phyloP scores from a whole-genome alignment of 208 protist genomes.

The Trypanosoma cruzi region DNA sequence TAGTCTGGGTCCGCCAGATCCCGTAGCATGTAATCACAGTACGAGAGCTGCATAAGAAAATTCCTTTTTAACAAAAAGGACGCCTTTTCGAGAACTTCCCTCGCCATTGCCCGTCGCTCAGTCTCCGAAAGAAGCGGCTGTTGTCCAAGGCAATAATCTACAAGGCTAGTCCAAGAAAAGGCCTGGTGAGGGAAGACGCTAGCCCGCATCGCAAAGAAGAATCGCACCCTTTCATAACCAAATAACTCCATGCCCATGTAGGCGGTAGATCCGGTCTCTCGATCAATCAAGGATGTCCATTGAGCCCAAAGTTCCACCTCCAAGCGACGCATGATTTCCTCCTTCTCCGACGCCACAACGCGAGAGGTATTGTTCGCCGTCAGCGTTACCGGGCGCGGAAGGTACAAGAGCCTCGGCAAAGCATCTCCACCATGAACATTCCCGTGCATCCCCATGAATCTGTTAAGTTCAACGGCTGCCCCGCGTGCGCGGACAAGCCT shows the following conservation, averaged over 20 bases:
- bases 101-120: conserved; percentile 25
- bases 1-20: conserved; percentile 29
- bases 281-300: conserved; percentile 58
- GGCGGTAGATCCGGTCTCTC: conserved; percentile 36
- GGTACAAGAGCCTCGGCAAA: conserved; percentile 36
- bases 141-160: conserved; percentile 29
- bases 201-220: conserved; percentile 57
- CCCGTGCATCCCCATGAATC: conserved; percentile 15
- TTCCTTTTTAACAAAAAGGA: conserved; percentile 31
- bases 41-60: conserved; percentile 23
- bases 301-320: conserved; percentile 65
- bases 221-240: conserved; percentile 52
- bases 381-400: conserved; percentile 44
- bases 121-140: conserved; percentile 29
- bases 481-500: conserved; percentile 28
- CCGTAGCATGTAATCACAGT: conserved; percentile 35
- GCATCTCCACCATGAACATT: conserved; percentile 11
- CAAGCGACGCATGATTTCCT: conserved; percentile 29
- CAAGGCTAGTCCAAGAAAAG: conserved; percentile 38
- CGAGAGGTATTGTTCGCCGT: background rate
- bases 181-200: conserved; percentile 66
- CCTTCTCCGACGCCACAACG: conserved; percentile 13
- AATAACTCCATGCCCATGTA: conserved; percentile 42
- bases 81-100: conserved; percentile 22
- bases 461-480: conserved; percentile 15